Percentiles rank a stretch among this genome's conserved stretches.
phyloP scores from a whole-genome alignment of 164 flowering plant genomes.

The Umbilicus rupestris region DNA sequence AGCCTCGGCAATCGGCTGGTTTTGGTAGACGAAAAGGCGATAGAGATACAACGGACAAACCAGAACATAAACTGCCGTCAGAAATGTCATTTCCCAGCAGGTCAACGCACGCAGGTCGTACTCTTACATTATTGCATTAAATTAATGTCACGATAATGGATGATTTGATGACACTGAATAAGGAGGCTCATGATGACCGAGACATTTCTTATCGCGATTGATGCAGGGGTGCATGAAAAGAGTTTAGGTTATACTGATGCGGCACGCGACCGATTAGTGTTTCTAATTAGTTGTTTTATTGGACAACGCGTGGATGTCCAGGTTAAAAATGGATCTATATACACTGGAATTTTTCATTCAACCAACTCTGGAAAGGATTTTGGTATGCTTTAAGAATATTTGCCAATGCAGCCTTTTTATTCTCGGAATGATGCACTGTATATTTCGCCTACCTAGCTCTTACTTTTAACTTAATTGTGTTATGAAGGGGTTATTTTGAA shows the following conservation, averaged over 20 bases:
- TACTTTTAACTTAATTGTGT: constrained; percentile 7
- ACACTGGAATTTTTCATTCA: constrained; percentile 79
- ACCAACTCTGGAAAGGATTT: constrained; percentile 66
- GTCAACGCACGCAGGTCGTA: constrained; percentile 37
- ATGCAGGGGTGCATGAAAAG: constrained; percentile 32
- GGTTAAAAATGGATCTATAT: constrained; percentile 76
- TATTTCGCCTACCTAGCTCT: constrained; percentile 2
- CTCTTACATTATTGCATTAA: not conserved
- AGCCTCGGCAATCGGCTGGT: constrained; percentile 60
- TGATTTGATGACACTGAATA: not conserved
- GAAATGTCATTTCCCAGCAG: constrained; percentile 41
- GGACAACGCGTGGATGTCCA: constrained; percentile 93
- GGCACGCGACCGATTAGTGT: constrained; percentile 65
- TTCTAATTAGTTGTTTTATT: constrained; percentile 62
- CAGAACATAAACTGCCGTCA: constrained; percentile 43
- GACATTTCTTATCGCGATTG: constrained; percentile 5
- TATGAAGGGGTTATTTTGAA: constrained; percentile 65
- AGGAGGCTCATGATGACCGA: not conserved
- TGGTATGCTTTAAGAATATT: constrained; percentile 51
- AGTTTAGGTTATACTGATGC: constrained; percentile 36
- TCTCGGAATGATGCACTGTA: not conserved
- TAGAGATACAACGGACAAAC: constrained; percentile 44
- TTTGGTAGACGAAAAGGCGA: constrained; percentile 60
- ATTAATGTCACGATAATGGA: not conserved
- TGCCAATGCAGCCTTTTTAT: not conserved